Conservation (phyloP, 768 basidiomycete species). For the Gloeostereum incarnatum region DNA sequence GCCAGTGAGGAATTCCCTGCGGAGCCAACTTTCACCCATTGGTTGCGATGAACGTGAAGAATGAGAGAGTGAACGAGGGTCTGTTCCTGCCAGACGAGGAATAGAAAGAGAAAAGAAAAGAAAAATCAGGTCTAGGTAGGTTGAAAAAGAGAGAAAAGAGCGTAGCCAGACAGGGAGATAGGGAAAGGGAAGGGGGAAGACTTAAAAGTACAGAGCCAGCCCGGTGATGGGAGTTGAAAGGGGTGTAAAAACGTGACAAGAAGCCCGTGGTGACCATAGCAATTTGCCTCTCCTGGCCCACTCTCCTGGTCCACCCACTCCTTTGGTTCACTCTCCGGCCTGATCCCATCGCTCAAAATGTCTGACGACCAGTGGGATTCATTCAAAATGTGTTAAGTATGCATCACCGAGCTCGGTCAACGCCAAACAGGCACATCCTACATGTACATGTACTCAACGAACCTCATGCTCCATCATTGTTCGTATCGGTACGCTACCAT, state of each 20-base stretch:
- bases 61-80: slow-evolving; percentile 30
- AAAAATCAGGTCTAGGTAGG: not conserved
- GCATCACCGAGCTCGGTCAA: slow-evolving; percentile 1
- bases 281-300: slow-evolving; percentile 7
- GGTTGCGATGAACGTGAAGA: slow-evolving; percentile 13
- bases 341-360: too few species aligned
- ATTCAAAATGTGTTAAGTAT: not conserved
- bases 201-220: slow-evolving; percentile 7
- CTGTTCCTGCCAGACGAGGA: slow-evolving; percentile 33
- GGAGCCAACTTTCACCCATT: slow-evolving; percentile 70
- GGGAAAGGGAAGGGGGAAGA: slow-evolving; percentile 10
- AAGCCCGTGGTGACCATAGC: slow-evolving; percentile 25
- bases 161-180: slow-evolving; percentile 14
- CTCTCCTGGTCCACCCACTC: too few species aligned
- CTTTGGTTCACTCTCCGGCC: too few species aligned
- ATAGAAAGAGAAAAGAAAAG: slow-evolving; percentile 17
- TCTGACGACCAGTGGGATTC: not conserved
- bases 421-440: slow-evolving; percentile 9
- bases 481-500: slow-evolving; percentile 98
- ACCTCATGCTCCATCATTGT: slow-evolving; percentile 5
- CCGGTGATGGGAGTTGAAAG: slow-evolving; percentile 4
- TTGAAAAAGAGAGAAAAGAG: slow-evolving; percentile 16
- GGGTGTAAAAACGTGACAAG: too few species aligned
- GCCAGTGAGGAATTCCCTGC: slow-evolving; percentile 54
- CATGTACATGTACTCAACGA: too few species aligned